A percentile compares a stretch with the other conserved stretches of the same genome.
Conservation (phyloP, 176 grass and related monocot species). For the Lolium multiflorum region DNA sequence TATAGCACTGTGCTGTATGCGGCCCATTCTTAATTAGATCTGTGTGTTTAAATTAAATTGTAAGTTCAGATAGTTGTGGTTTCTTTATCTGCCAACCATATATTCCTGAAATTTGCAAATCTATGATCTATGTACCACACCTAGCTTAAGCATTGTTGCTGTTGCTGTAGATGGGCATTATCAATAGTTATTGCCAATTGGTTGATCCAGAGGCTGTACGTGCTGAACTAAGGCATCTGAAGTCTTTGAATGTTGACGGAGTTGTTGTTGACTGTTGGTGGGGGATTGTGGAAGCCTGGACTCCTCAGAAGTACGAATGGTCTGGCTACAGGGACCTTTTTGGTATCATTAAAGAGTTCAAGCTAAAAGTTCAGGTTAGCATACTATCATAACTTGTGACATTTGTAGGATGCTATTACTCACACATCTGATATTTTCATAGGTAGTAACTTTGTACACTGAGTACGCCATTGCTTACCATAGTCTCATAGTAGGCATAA, state of each 20-base stretch:
- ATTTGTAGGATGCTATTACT: conserved; percentile 8
- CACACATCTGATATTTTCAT: background rate
- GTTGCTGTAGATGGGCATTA: conserved; percentile 73
- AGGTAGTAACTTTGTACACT: background rate
- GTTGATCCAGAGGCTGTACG: conserved; percentile 74
- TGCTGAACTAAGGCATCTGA: conserved; percentile 76
- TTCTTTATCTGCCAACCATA: conserved; percentile 9
- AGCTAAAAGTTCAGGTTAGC: conserved; percentile 89
- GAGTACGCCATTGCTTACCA: no score
- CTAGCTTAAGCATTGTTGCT: conserved; percentile 37
- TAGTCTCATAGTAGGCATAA: no score
- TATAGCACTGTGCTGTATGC: no score
- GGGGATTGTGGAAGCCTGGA: conserved; percentile 96
- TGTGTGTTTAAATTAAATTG: no score
- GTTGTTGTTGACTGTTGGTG: conserved; percentile 93
- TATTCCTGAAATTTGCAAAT: conserved; percentile 10
- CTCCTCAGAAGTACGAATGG: conserved; percentile 86
- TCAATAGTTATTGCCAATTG: conserved; percentile 79
- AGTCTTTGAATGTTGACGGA: conserved; percentile 89
- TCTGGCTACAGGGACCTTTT: conserved; percentile 96
- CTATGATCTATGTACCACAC: conserved; percentile 4
- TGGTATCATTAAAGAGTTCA: conserved; percentile 90
- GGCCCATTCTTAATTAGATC: no score
- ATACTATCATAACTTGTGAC: conserved; percentile 10
- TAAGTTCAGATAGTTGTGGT: conserved; percentile 2